Percentiles rank a stretch among this genome's conserved stretches.
These are phyloP conservation scores for Boletus tylopilopsis DNA, from an alignment of 768 basidiomycete species.

Conservation along the genomic window DNA sequence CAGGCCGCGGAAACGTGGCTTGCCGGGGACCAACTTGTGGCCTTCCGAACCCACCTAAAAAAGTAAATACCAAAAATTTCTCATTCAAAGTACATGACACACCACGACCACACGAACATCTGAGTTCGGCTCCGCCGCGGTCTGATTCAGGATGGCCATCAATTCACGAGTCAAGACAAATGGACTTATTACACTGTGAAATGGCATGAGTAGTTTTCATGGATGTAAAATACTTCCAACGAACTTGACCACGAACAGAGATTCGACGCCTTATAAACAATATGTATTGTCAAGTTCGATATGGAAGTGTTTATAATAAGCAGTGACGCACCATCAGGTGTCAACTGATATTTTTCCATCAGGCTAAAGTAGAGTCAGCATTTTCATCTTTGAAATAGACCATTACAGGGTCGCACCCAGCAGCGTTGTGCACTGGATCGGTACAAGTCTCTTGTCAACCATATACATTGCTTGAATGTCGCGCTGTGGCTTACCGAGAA, in stretches of 20 bases:
- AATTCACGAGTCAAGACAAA: slow-evolving; percentile 52
- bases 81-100: slow-evolving; percentile 11
- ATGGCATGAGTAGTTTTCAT: neutral
- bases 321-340: slow-evolving; percentile 25
- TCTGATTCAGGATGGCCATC: slow-evolving; percentile 48
- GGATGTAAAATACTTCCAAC: neutral
- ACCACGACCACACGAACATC: slow-evolving; percentile 65
- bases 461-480: neutral
- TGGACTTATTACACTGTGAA: slow-evolving; percentile 47
- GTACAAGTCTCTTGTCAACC: neutral
- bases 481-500: slow-evolving; percentile 39
- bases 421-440: slow-evolving; percentile 53
- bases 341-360: slow-evolving; percentile 17
- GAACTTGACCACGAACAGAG: slow-evolving; percentile 45
- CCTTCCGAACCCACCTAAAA: slow-evolving; percentile 33
- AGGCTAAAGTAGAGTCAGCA: slow-evolving; percentile 16
- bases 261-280: slow-evolving; percentile 33
- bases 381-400: neutral
- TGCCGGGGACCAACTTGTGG: slow-evolving; percentile 20
- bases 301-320: too few species aligned
- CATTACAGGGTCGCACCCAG: slow-evolving; percentile 32
- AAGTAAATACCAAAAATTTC: neutral
- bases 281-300: neutral
- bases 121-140: slow-evolving; percentile 42
- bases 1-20: slow-evolving; percentile 26